Evolutionary conservation across 2,329 filamentous ascomycete genomes (phyloP).

Genomic region (Epichloe glyceriae): DNA sequence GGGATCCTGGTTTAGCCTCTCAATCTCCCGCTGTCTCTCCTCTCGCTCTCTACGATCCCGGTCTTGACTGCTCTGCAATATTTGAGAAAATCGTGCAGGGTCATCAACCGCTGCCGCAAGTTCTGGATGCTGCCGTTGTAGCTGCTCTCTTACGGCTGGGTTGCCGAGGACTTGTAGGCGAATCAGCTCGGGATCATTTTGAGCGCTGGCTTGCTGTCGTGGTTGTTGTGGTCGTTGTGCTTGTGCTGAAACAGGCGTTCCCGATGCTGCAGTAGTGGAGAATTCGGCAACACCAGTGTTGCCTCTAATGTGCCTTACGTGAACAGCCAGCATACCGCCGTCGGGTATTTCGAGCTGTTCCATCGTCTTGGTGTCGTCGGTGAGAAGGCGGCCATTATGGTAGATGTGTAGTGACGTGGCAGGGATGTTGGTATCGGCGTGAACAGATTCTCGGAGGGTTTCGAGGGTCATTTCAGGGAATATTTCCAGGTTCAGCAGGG

Average conservation of each 20-base stretch:
- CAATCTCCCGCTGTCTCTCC: conserved; percentile 72
- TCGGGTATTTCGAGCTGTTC: conserved; percentile 69
- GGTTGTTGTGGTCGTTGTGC: conserved; percentile 20
- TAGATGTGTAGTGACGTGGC: conserved; percentile 69
- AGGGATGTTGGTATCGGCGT: conserved; percentile 67
- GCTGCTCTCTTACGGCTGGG: conserved; percentile 55
- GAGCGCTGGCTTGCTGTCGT: conserved; percentile 18
- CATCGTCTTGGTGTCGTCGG: conserved; percentile 67
- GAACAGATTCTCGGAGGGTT: conserved; percentile 76
- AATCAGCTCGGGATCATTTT: conserved; percentile 64
- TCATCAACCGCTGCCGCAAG: conserved; percentile 67
- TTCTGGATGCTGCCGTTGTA: conserved; percentile 61
- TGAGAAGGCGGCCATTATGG: conserved; percentile 74
- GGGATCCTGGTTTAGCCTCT: conserved; percentile 78
- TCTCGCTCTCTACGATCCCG: conserved; percentile 59
- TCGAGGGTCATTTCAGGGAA: conserved; percentile 71
- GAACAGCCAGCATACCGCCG: conserved; percentile 84
- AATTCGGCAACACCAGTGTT: conserved; percentile 17
- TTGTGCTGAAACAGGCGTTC: conserved; percentile 20
- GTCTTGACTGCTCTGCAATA: conserved; percentile 54
- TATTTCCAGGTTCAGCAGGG: conserved; percentile 71
- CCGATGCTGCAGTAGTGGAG: conserved; percentile 18
- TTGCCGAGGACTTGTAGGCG: conserved; percentile 74
- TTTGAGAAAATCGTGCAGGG: conserved; percentile 59
- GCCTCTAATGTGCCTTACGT: conserved; percentile 51